A percentile compares a stretch with the other conserved stretches of the same genome.
Evolutionary conservation across 352 stramenopile genomes (phyloP).

Genomic region (Phytophthora cryptogea): DNA sequence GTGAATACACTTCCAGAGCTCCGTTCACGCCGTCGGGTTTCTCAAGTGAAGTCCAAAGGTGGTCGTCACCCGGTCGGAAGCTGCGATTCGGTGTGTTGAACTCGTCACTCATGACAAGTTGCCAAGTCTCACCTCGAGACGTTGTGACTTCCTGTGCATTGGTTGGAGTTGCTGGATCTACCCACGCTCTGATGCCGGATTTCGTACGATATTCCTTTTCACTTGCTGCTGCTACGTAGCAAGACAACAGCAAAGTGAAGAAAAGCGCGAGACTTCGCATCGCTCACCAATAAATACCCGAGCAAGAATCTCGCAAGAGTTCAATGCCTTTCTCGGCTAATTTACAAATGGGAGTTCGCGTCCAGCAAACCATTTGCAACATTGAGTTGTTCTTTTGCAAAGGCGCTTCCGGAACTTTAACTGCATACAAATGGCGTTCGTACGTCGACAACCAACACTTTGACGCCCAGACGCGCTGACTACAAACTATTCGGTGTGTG

Average conservation of each 20-base stretch:
- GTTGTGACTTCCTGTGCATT: constrained; percentile 38
- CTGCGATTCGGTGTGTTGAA: constrained; percentile 86
- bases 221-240: not conserved
- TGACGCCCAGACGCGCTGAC: constrained; percentile 2
- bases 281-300: constrained; percentile 4
- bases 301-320: not conserved
- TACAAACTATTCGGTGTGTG: constrained; percentile 8
- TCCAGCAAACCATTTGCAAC: constrained; percentile 3
- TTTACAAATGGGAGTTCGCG: constrained; percentile 11
- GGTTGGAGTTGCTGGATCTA: constrained; percentile 51
- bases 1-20: constrained; percentile 93
- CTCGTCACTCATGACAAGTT: constrained; percentile 93
- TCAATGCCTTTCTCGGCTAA: not conserved
- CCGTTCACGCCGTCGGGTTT: constrained; percentile 94
- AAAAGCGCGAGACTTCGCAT: constrained; percentile 3
- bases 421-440: constrained; percentile 19
- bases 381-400: constrained; percentile 11
- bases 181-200: constrained; percentile 49
- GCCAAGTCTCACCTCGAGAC: constrained; percentile 44
- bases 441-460: constrained; percentile 11
- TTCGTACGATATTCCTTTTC: constrained; percentile 41
- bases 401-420: constrained; percentile 3
- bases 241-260: not conserved
- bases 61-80: constrained; percentile 91
- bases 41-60: constrained; percentile 92